Conservation (phyloP, 768 basidiomycete species). For the Mycena crocata region DNA sequence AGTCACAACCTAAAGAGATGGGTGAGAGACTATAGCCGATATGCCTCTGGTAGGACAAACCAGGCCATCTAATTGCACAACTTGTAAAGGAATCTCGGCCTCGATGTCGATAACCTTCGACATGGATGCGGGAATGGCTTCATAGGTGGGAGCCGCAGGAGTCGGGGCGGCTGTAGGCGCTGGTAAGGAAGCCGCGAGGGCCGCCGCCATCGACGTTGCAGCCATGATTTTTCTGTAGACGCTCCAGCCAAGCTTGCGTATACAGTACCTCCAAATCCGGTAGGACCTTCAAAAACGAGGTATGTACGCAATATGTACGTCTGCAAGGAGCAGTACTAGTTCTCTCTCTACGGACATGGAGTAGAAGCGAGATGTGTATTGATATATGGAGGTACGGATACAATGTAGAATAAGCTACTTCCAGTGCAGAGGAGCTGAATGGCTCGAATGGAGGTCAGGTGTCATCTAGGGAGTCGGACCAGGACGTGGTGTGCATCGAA, state of each 20-base stretch:
- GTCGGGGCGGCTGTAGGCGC: slow-evolving; percentile 69
- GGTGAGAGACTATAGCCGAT: slow-evolving; percentile 2
- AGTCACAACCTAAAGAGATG: slow-evolving; percentile 76
- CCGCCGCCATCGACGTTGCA: slow-evolving; percentile 91
- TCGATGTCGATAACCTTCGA: slow-evolving; percentile 94
- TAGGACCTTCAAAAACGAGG: no score
- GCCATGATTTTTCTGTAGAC: slow-evolving; percentile 58
- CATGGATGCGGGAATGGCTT: slow-evolving; percentile 93
- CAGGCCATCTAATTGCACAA: slow-evolving; percentile 88
- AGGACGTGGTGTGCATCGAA: neutral
- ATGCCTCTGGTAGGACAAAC: slow-evolving; percentile 56
- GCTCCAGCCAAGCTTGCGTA: slow-evolving; percentile 12
- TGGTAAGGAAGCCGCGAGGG: slow-evolving; percentile 87
- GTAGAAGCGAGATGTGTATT: neutral
- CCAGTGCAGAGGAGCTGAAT: no score
- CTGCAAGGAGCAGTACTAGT: no score
- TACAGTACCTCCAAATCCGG: no score
- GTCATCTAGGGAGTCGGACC: no score
- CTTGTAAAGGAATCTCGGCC: slow-evolving; percentile 83
- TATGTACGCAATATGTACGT: no score
- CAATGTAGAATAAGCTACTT: no score
- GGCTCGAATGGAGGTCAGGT: no score
- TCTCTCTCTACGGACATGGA: no score
- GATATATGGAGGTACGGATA: neutral
- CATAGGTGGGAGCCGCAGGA: slow-evolving; percentile 77